phyloP scores from a whole-genome alignment of 73 alveolate species.

The Paramecium biaurelia region DNA sequence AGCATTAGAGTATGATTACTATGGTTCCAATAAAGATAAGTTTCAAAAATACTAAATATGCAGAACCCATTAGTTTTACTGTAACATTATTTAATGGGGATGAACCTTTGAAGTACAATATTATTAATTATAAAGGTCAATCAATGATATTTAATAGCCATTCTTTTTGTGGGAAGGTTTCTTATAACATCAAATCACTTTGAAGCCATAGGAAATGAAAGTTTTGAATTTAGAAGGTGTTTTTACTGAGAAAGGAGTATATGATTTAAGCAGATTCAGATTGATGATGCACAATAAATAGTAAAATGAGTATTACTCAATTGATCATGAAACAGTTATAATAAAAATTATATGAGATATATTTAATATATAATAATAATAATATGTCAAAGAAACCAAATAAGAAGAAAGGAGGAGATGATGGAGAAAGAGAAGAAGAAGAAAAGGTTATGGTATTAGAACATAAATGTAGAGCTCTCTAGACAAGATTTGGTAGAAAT shows the following conservation, averaged over 20 bases:
- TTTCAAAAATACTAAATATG: background rate
- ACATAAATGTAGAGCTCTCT: conserved; percentile 46
- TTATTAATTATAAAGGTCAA: background rate
- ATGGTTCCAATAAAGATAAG: background rate
- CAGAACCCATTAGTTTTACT: background rate
- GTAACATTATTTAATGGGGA: conserved; percentile 20
- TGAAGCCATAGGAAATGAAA: background rate
- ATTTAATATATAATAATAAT: background rate
- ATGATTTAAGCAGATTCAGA: conserved; percentile 40
- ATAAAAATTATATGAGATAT: conserved; percentile 17
- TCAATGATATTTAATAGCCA: conserved; percentile 7
- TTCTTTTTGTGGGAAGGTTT: conserved; percentile 32
- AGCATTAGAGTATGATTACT: background rate
- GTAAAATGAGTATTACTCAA: conserved; percentile 24
- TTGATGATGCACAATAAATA: background rate
- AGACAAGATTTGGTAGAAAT: conserved; percentile 11
- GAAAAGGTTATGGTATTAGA: conserved; percentile 36
- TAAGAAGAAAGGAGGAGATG: conserved; percentile 47
- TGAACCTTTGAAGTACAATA: conserved; percentile 37
- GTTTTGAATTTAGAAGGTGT: background rate
- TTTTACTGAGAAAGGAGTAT: conserved; percentile 29
- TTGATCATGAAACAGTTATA: conserved; percentile 32
- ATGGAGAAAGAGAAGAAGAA: conserved; percentile 52
- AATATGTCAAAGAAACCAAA: background rate
- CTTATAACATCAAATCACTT: background rate